Conservation (phyloP, 208 protist genomes). For the Leishmania martiniquensis region DNA sequence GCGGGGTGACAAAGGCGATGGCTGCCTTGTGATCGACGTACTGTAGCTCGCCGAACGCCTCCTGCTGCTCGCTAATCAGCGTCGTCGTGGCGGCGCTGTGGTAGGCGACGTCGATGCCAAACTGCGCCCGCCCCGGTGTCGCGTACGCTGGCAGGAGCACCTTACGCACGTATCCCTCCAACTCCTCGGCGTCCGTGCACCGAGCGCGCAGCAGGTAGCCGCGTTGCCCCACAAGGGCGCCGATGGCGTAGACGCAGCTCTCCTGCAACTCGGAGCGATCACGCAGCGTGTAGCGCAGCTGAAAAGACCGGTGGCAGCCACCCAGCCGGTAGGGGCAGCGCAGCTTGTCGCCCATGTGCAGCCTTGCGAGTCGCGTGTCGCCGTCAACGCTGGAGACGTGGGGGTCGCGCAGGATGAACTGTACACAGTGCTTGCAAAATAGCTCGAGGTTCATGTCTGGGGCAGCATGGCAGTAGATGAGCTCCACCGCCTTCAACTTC, state of each 20-base stretch:
- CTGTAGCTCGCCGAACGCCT: slow-evolving; percentile 77
- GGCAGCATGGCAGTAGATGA: slow-evolving; percentile 78
- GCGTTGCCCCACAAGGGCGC: slow-evolving; percentile 65
- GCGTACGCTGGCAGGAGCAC: slow-evolving; percentile 76
- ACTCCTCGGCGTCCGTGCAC: slow-evolving; percentile 69
- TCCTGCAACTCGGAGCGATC: slow-evolving; percentile 65
- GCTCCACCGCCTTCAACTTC: slow-evolving; percentile 71
- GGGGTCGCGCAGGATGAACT: slow-evolving; percentile 69
- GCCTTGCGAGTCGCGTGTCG: slow-evolving; percentile 48
- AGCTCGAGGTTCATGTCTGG: slow-evolving; percentile 58
- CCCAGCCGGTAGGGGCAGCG: slow-evolving; percentile 55
- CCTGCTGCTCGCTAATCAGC: slow-evolving; percentile 73
- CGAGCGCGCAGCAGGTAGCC: slow-evolving; percentile 79
- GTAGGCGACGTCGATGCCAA: slow-evolving; percentile 83
- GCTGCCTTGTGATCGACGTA: slow-evolving; percentile 86
- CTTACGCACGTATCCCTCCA: slow-evolving; percentile 71
- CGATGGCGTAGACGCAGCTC: slow-evolving; percentile 71
- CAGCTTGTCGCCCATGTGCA: slow-evolving; percentile 73
- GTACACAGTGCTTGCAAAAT: slow-evolving; percentile 78
- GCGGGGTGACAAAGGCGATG: slow-evolving; percentile 73
- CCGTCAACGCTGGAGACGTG: slow-evolving; percentile 81
- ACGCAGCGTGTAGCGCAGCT: slow-evolving; percentile 61
- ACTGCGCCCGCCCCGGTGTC: slow-evolving; percentile 39
- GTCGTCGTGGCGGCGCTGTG: slow-evolving; percentile 45
- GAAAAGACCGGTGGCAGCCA: slow-evolving; percentile 65